A percentile compares a stretch with the other conserved stretches of the same genome.
These are phyloP conservation scores for Lactarius psammicola DNA, from an alignment of 768 basidiomycete genomes.

Conservation along the genomic window DNA sequence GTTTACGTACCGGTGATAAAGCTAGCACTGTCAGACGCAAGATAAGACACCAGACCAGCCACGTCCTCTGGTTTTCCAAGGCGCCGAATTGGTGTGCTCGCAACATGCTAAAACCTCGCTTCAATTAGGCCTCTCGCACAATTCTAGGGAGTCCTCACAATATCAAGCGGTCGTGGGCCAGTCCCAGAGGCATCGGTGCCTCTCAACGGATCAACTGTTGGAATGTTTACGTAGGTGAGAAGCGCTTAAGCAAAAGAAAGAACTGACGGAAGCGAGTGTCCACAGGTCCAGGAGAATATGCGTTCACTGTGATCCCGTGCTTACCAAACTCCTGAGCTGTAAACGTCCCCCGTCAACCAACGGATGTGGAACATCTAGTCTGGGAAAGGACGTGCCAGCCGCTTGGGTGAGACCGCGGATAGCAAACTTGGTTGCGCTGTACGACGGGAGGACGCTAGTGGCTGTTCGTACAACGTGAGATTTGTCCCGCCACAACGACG, in stretches of 20 bases:
- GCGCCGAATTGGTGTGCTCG: neutral
- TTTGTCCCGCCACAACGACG: neutral
- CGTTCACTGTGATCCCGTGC: constrained; percentile 31
- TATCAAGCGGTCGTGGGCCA: neutral
- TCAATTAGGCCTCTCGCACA: neutral
- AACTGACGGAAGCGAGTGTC: constrained; percentile 27
- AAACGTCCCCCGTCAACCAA: neutral
- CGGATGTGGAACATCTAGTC: neutral
- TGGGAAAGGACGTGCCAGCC: constrained; percentile 11
- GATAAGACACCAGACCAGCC: constrained; percentile 28
- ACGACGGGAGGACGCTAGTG: neutral
- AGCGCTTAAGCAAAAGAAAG: too few relatives aligned
- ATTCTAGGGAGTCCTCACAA: neutral
- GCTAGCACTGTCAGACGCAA: constrained; percentile 25
- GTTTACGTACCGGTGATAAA: constrained; percentile 28
- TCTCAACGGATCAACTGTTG: neutral
- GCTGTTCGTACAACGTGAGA: neutral
- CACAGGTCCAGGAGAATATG: constrained; percentile 30
- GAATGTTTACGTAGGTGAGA: neutral
- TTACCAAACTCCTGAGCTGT: constrained; percentile 28
- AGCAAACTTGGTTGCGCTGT: constrained; percentile 30
- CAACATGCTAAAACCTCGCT: neutral
- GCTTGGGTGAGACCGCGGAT: constrained; percentile 30
- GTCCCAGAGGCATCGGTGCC: neutral
- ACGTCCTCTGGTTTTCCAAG: constrained; percentile 23